A percentile compares a stretch with the other conserved stretches of the same genome.
phyloP scores from a whole-genome alignment of 176 grass and related monocot species.

The Neostapfia colusana region DNA sequence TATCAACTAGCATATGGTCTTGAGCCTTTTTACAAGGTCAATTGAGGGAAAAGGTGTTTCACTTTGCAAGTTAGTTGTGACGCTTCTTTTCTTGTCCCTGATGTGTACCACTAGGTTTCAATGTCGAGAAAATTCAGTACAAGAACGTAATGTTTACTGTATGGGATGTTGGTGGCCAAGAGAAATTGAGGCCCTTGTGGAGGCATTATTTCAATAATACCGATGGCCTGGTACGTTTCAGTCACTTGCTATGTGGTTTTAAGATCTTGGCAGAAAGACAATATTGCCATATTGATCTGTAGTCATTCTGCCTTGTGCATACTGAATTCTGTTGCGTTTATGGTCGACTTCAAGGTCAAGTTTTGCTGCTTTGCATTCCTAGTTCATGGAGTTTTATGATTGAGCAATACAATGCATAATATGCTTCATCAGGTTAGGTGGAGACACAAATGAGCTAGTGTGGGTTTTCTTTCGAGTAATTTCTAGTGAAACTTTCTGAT shows the following conservation, averaged over 20 bases:
- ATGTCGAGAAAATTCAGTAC: conserved; percentile 85
- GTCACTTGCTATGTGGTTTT: background rate
- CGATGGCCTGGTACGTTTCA: conserved; percentile 66
- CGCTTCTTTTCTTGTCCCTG: background rate
- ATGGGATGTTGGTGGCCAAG: conserved; percentile 88
- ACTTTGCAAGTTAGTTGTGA: background rate
- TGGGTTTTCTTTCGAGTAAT: background rate
- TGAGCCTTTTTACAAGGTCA: background rate
- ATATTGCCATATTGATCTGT: background rate
- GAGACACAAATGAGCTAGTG: background rate
- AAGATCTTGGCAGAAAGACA: background rate
- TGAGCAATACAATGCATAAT: background rate
- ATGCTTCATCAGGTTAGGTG: background rate
- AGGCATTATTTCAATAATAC: conserved; percentile 85
- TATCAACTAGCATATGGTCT: background rate
- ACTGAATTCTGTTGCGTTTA: background rate
- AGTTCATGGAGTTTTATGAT: background rate
- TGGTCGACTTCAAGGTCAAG: conserved; percentile 26
- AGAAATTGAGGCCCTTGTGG: conserved; percentile 79
- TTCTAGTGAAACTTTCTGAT: background rate
- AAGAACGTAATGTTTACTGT: conserved; percentile 83
- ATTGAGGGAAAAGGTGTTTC: background rate
- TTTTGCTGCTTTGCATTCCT: background rate
- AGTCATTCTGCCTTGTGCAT: background rate
- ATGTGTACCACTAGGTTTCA: conserved; percentile 56